Evolutionary conservation across 352 stramenopile genomes (phyloP).

Genomic region (Globisporangium takayamanum): DNA sequence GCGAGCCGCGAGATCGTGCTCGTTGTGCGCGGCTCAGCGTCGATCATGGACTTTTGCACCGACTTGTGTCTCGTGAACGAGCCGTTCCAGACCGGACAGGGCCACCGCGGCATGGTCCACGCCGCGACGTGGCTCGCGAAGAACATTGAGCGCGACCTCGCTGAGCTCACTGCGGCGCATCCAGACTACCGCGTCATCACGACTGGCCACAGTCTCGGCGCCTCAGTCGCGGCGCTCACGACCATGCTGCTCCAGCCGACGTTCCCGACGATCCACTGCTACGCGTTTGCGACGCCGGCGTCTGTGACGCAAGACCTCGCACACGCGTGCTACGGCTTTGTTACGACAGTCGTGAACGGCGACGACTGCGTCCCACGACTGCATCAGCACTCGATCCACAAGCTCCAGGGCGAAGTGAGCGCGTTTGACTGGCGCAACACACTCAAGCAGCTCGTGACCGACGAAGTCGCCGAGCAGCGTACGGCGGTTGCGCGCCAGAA

Average conservation of each 20-base stretch:
- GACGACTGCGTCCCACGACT: conserved; percentile 80
- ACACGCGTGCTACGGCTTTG: conserved; percentile 36
- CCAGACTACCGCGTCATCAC: conserved; percentile 49
- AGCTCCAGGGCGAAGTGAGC: conserved; percentile 57
- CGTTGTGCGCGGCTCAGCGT: conserved; percentile 58
- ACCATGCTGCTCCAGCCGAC: conserved; percentile 37
- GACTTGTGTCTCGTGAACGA: conserved; percentile 77
- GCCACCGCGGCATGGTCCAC: conserved; percentile 79
- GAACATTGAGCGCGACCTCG: conserved; percentile 45
- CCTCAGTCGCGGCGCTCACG: conserved; percentile 57
- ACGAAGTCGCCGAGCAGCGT: conserved; percentile 60
- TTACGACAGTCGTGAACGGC: conserved; percentile 70
- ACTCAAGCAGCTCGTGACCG: conserved; percentile 46
- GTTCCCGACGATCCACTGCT: conserved; percentile 51
- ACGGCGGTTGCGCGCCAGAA: conserved; percentile 34
- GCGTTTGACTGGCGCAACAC: conserved; percentile 59
- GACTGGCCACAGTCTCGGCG: conserved; percentile 71
- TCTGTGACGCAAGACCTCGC: conserved; percentile 65
- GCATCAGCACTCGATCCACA: conserved; percentile 65
- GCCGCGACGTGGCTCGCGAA: conserved; percentile 61
- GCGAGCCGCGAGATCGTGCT: conserved; percentile 49
- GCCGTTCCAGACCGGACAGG: conserved; percentile 56
- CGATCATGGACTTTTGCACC: conserved; percentile 77
- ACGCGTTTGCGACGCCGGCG: conserved; percentile 63
- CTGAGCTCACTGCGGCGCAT: conserved; percentile 29